These are phyloP conservation scores for Hymenoscyphus scutula DNA, from an alignment of 2,329 filamentous ascomycete species.

Conservation along the genomic window DNA sequence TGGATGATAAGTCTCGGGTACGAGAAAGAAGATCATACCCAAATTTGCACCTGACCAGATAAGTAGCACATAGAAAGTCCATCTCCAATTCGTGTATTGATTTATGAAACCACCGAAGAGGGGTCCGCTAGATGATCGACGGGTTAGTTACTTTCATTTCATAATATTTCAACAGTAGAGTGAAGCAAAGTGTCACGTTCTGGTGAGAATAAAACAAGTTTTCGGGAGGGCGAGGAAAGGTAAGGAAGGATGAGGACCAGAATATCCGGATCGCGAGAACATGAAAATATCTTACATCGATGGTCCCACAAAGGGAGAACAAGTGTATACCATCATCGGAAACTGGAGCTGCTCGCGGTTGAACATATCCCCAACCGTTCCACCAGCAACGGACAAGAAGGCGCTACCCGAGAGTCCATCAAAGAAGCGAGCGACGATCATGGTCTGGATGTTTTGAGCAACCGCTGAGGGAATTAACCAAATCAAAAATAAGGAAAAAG, in stretches of 20 bases:
- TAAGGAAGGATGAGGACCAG: neutral
- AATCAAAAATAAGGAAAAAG: slow-evolving; percentile 72
- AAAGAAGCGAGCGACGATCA: slow-evolving; percentile 76
- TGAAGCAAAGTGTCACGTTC: neutral
- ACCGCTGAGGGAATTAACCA: slow-evolving; percentile 81
- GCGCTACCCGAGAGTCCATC: slow-evolving; percentile 68
- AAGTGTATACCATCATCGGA: slow-evolving; percentile 80
- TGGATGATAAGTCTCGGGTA: slow-evolving; percentile 87
- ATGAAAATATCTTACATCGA: slow-evolving; percentile 37
- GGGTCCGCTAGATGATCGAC: slow-evolving; percentile 39
- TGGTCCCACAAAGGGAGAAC: slow-evolving; percentile 62
- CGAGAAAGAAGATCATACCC: slow-evolving; percentile 63
- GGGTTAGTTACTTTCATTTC: neutral
- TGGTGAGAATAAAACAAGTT: slow-evolving; percentile 1
- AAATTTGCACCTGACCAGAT: slow-evolving; percentile 75
- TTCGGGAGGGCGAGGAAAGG: neutral
- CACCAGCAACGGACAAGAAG: slow-evolving; percentile 73
- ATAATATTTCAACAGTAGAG: neutral
- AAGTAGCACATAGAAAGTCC: slow-evolving; percentile 80
- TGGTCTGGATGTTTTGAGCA: slow-evolving; percentile 76
- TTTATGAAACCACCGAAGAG: slow-evolving; percentile 80
- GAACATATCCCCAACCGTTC: slow-evolving; percentile 82
- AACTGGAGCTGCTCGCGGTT: slow-evolving; percentile 63
- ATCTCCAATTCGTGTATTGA: slow-evolving; percentile 69
- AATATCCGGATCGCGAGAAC: neutral